Conservation (phyloP, 192 early-diverging fungal genomes). For the Chytriomyces sp. region DNA sequence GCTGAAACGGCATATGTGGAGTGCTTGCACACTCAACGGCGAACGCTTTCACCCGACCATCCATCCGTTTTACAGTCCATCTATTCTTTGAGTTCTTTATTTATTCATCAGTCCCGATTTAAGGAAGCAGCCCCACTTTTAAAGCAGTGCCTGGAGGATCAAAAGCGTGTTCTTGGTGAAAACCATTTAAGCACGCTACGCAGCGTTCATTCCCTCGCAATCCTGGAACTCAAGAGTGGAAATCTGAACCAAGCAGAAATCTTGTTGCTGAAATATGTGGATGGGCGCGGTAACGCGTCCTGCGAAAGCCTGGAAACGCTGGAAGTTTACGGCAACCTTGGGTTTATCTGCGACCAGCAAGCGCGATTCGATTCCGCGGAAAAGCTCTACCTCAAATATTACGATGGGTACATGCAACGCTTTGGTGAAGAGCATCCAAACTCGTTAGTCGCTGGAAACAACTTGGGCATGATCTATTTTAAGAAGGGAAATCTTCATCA, state of each 20-base stretch:
- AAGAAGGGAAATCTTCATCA: conserved; percentile 20
- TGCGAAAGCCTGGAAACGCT: not conserved
- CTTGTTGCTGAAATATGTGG: not conserved
- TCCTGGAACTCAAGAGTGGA: not conserved
- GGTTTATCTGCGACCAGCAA: conserved; percentile 22
- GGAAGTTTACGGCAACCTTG: not conserved
- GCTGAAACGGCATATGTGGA: not conserved
- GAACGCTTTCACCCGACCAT: not conserved
- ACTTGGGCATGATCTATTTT: conserved; percentile 18
- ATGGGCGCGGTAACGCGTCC: not conserved
- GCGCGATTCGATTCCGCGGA: conserved; percentile 24
- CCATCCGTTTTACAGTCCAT: not conserved
- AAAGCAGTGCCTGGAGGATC: conserved; percentile 15
- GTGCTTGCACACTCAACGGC: not conserved
- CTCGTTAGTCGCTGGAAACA: conserved; percentile 20
- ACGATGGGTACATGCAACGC: not conserved
- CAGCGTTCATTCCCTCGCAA: conserved; percentile 6
- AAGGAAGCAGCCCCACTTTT: conserved; percentile 14
- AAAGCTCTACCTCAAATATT: conserved; percentile 30
- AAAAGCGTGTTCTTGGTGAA: conserved; percentile 19
- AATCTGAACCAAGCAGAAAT: not conserved
- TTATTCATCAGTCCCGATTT: not conserved
- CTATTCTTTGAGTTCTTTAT: not conserved
- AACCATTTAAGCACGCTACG: conserved; percentile 21
- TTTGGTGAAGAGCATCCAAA: conserved; percentile 38